These are phyloP conservation scores for Blastomyces gilchristii DNA, from an alignment of 2,329 filamentous ascomycete genomes.

Conservation along the genomic window DNA sequence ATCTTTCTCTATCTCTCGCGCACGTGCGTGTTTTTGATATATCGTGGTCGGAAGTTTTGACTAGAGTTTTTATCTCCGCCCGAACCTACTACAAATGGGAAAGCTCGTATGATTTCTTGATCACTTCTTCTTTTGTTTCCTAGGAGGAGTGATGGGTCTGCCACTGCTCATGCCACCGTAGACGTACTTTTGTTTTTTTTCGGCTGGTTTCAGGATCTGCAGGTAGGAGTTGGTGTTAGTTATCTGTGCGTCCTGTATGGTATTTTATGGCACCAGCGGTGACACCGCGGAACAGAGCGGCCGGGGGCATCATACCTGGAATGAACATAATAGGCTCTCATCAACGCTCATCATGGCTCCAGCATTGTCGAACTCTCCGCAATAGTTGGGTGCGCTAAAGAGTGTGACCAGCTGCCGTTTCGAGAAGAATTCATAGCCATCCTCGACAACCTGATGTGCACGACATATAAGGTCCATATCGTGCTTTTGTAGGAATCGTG, in stretches of 20 bases:
- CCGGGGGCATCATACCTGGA: constrained; percentile 59
- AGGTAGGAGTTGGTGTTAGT: constrained; percentile 16
- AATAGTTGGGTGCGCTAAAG: constrained; percentile 98
- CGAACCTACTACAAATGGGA: constrained; percentile 76
- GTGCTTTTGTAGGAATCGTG: constrained; percentile 94
- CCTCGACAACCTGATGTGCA: constrained; percentile 96
- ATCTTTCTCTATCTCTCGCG: not conserved
- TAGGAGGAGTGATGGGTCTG: constrained; percentile 59
- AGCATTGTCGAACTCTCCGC: constrained; percentile 97
- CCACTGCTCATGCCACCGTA: constrained; percentile 60
- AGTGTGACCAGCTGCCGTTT: constrained; percentile 95
- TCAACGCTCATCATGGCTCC: constrained; percentile 99
- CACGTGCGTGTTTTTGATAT: not conserved
- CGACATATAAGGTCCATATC: constrained; percentile 99
- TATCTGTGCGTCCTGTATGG: not conserved
- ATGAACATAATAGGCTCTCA: constrained; percentile 94
- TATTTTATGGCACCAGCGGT: no score
- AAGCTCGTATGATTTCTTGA: constrained; percentile 60
- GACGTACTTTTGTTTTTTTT: constrained; percentile 99
- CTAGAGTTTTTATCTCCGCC: constrained; percentile 62
- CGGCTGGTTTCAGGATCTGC: constrained; percentile 95
- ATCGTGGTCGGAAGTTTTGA: not conserved
- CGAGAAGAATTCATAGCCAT: constrained; percentile 99
- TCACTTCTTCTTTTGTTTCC: constrained; percentile 61
- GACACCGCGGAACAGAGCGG: not conserved